Base-by-base conservation (phyloP, 345 rosid genomes). In the Murraya paniculata region DNA sequence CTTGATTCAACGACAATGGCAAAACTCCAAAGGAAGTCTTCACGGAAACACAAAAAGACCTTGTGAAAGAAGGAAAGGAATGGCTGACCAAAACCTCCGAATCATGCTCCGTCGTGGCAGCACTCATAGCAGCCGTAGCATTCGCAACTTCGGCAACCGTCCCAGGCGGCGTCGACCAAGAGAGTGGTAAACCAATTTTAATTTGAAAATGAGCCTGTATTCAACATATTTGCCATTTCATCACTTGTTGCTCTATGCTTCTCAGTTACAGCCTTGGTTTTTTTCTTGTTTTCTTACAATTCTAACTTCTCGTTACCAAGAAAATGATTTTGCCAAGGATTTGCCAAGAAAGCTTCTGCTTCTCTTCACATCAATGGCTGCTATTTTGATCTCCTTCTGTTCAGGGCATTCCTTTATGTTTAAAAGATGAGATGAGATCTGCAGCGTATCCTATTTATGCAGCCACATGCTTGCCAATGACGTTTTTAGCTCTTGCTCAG, bases 81-180 rank as follows among this genome's bases (percentile, higher is more conserved):
- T 85, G 85, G 82, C 73, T 78, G 0, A 77, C 73, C 6, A 85
- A 78, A 18, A 82, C 85, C 21, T 73, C 70, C 1, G 82, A 85
- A 35, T 82, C 85, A 22, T 80, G 87, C 70, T 8, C 87, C 0
- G 66, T 85, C 0, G 64, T 85, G 22, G 87, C 87, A 2, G 83
- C 85, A n/a, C 76, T 82, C 31, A 55, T 82, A 13, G 83, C 83
- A 9, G 80, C 85, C 2, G 87, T 82, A 35, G 85, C 85, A 48
- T 85, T 79, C 18, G 68, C 87, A 27, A 73, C 79, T 25, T 76
- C 83, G 38, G 38, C 85, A 10, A 73, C 81, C 9, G 76, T 79
- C 9, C 85, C 87, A 14, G 85, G 85, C 5, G 79, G 75, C 27
- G 50, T 48, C 30, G 65, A 71, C 3, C 30, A 56, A 31, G 5